Conservation (phyloP, 2,329 filamentous ascomycete species). For the Aschersonia sp. region DNA sequence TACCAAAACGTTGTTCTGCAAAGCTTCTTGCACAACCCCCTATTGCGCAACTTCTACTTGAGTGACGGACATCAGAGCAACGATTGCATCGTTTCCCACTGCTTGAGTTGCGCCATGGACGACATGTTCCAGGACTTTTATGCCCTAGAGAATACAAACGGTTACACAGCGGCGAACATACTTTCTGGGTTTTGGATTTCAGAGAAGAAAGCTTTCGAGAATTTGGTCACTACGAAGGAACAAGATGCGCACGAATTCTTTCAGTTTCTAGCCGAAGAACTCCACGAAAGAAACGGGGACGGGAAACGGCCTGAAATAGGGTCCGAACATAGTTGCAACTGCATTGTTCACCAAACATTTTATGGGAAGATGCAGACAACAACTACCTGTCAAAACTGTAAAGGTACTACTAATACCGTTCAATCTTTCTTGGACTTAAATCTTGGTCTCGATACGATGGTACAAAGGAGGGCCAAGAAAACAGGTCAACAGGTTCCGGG, state of each 20-base stretch:
- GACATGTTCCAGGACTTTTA: slow-evolving; percentile 63
- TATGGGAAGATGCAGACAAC: slow-evolving; percentile 84
- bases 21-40: slow-evolving; percentile 82
- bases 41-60: slow-evolving; percentile 84
- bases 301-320: slow-evolving; percentile 45
- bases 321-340: slow-evolving; percentile 58
- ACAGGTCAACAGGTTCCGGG: slow-evolving; percentile 27
- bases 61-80: slow-evolving; percentile 72
- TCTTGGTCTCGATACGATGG: slow-evolving; percentile 63
- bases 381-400: slow-evolving; percentile 80
- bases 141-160: slow-evolving; percentile 63
- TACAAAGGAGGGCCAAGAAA: slow-evolving; percentile 50
- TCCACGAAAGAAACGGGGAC: slow-evolving; percentile 71
- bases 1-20: slow-evolving; percentile 96
- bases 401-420: slow-evolving; percentile 65
- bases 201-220: slow-evolving; percentile 56
- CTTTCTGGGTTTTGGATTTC: slow-evolving; percentile 83
- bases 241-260: slow-evolving; percentile 97
- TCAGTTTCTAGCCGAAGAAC: slow-evolving; percentile 82
- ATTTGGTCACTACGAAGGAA: slow-evolving; percentile 79
- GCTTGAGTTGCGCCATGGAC: slow-evolving; percentile 56
- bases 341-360: slow-evolving; percentile 88
- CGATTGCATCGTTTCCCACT: slow-evolving; percentile 52
- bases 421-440: slow-evolving; percentile 88
- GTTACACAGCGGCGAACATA: slow-evolving; percentile 81